Percentiles rank a stretch among this genome's conserved stretches.
Conservation (phyloP, 176 grass and related monocot genomes). For the Carex scoparia region DNA sequence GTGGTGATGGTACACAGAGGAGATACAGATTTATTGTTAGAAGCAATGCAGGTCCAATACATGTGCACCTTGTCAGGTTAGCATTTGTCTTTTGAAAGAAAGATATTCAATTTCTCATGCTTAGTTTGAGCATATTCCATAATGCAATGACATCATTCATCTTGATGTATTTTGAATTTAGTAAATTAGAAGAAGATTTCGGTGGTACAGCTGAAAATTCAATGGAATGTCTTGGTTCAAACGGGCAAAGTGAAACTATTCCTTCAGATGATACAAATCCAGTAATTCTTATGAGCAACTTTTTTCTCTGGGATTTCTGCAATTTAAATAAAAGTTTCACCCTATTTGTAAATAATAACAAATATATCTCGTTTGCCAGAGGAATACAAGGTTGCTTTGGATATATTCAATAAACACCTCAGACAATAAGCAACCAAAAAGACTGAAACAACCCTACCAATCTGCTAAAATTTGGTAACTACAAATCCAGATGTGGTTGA, state of each 20-base stretch:
- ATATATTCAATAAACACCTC: neutral
- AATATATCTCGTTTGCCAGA: neutral
- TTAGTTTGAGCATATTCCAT: neutral
- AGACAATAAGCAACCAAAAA: neutral
- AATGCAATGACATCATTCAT: conserved; percentile 1
- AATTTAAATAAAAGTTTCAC: neutral
- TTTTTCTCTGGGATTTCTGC: neutral
- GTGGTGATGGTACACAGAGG: conserved; percentile 65
- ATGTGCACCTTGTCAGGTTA: conserved; percentile 92
- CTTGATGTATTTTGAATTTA: neutral
- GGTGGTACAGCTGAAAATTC: neutral
- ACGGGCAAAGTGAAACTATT: neutral
- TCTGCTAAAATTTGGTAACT: neutral
- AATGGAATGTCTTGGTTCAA: neutral
- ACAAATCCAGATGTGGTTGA: neutral
- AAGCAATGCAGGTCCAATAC: conserved; percentile 82
- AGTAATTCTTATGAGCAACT: conserved; percentile 4
- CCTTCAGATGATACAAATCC: neutral
- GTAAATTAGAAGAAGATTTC: neutral
- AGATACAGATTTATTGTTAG: conserved; percentile 93
- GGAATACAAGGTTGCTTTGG: neutral
- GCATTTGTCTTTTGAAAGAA: neutral
- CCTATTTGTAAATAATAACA: neutral
- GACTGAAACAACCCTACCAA: neutral
- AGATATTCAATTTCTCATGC: neutral